Evolutionary conservation across 257 asterid genomes (phyloP).

Genomic region (Apocynum venetum): DNA sequence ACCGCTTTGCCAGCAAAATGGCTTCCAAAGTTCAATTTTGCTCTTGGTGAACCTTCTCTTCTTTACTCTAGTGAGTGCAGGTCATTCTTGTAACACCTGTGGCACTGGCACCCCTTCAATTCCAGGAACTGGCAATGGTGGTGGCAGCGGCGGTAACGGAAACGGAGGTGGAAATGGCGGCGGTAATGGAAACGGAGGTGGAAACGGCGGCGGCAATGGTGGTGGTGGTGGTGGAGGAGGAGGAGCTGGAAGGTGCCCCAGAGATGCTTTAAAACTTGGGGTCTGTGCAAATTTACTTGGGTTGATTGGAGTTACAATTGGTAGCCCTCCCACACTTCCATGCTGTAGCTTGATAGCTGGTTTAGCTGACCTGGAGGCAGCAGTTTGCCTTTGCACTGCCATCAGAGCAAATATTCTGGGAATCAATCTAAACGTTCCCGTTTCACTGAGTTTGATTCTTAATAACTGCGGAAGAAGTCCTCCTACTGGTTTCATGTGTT

Average conservation of each 20-base stretch:
- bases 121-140: neutral
- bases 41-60: neutral
- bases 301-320: conserved; percentile 17
- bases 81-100: neutral
- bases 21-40: neutral
- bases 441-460: conserved; percentile 20
- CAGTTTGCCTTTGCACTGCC: conserved; percentile 34
- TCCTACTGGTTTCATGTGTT: conserved; percentile 1
- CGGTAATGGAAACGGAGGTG: neutral
- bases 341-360: conserved; percentile 20
- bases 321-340: conserved; percentile 6
- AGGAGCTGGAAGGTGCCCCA: conserved; percentile 22
- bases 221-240: neutral
- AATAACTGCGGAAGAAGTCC: conserved; percentile 20
- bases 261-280: conserved; percentile 19
- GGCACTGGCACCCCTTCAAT: neutral
- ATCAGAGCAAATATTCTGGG: conserved; percentile 23
- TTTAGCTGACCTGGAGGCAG: conserved; percentile 27
- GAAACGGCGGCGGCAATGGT: neutral
- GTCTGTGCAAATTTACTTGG: conserved; percentile 28
- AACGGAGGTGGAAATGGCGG: neutral
- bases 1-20: neutral
- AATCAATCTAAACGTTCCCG: conserved; percentile 5
- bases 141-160: neutral
- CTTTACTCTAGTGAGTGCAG: neutral